Evolutionary conservation across 495 filamentous ascomycete genomes (phyloP).

Genomic region (Neurospora terricola): DNA sequence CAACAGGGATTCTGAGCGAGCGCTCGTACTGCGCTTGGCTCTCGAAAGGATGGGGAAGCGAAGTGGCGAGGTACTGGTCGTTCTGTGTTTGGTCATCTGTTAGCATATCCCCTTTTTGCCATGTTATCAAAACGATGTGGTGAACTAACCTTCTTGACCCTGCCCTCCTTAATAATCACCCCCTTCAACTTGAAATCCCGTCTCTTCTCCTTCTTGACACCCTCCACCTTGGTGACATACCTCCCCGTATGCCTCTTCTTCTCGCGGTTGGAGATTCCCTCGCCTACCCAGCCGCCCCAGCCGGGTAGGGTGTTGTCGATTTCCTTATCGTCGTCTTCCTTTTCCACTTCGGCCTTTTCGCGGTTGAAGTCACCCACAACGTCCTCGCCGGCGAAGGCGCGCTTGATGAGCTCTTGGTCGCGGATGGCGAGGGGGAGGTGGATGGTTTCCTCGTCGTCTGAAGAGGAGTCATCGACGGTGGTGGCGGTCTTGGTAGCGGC

Average conservation of each 20-base stretch:
- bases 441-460: slow-evolving; percentile 49
- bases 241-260: slow-evolving; percentile 47
- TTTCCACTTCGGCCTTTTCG: slow-evolving; percentile 64
- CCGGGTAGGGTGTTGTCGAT: slow-evolving; percentile 80
- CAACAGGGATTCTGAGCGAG: slow-evolving; percentile 73
- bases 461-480: slow-evolving; percentile 20
- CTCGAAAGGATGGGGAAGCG: slow-evolving; percentile 81
- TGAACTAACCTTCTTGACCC: slow-evolving; percentile 67
- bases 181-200: slow-evolving; percentile 72
- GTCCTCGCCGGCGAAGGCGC: slow-evolving; percentile 84
- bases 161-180: slow-evolving; percentile 91
- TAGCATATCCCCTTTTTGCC: slow-evolving; percentile 9
- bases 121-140: neutral
- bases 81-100: slow-evolving; percentile 46
- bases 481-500: neutral
- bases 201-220: slow-evolving; percentile 65
- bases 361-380: slow-evolving; percentile 71
- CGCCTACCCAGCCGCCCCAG: slow-evolving; percentile 83
- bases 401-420: slow-evolving; percentile 72
- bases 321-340: slow-evolving; percentile 77
- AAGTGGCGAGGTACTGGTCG: slow-evolving; percentile 71
- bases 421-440: slow-evolving; percentile 54
- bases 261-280: slow-evolving; percentile 58
- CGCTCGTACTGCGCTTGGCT: slow-evolving; percentile 82
- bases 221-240: slow-evolving; percentile 59